Base-by-base conservation (phyloP, 2,329 filamentous ascomycete species). In the Metarhizium rileyi region DNA sequence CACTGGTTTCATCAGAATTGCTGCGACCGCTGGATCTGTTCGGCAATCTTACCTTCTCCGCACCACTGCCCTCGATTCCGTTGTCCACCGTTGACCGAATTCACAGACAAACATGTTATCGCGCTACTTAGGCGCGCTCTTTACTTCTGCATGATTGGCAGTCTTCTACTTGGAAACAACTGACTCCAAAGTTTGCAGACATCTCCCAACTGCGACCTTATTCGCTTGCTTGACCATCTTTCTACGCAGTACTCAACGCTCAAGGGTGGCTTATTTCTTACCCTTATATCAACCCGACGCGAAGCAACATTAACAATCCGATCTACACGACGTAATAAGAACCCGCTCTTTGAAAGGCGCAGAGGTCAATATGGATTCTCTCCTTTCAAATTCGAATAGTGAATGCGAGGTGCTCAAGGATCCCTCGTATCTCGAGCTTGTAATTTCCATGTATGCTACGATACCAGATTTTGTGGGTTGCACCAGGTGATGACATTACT, bases 371-470 rank as follows among this genome's bases (percentile, higher is more conserved):
- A 48, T 48, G 46, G 20, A 48, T 2, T 40, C 38, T 9, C 36
- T 28, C 25, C 6, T 42, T 36, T 22, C 44, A n/a, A 12, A 30
- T 20, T 6, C 53, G 26, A 49, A 50, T 46, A 48, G 53, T 38
- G 45, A 61, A 51, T 81, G 77, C 63, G 73, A 77, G 55, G 68
- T 68, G 54, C 72, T 80, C 52, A 72, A 73, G 52, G 65, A 73
- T 53, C 74, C 76, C 16, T 73, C 73, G 50, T 74, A 77, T 58
- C 66, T 76, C 50, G 78, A 78, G 59, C 69, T 81, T 54, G 70
- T 74, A 52, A 65, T 80, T 42, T 80, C 77, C 35, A 75, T 80
- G 77, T 80, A 61, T 60, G 51, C 33, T 20, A 25, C 45, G 35
- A 33, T 38, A 70, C 53, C 42, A 26, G 45, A 25, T 28, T 43